Percentiles rank a stretch among this genome's conserved stretches.
phyloP scores from a whole-genome alignment of 2,329 filamentous ascomycete species.

The Emmonsiellopsis sp. region DNA sequence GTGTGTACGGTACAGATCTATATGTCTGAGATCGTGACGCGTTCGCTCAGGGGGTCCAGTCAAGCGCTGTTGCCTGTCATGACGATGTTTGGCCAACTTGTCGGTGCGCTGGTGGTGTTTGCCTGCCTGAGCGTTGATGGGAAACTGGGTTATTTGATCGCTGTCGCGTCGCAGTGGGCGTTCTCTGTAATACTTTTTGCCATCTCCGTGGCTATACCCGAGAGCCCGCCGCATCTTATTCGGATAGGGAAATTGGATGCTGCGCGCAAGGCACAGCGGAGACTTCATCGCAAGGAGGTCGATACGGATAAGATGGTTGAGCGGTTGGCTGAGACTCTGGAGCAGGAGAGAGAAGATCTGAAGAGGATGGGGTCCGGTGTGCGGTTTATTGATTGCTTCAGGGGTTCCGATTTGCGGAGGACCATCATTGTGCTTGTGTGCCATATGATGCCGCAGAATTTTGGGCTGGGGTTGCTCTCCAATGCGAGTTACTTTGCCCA shows the following conservation, averaged over 20 bases:
- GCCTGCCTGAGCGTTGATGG: slow-evolving; percentile 19
- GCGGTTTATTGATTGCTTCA: slow-evolving; percentile 22
- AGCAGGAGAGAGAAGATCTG: slow-evolving; percentile 41
- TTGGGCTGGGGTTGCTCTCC: slow-evolving; percentile 38
- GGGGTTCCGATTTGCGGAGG: slow-evolving; percentile 19
- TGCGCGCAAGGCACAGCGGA: slow-evolving; percentile 39
- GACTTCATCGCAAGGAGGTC: slow-evolving; percentile 37
- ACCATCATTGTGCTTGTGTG: slow-evolving; percentile 30
- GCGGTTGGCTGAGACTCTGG: slow-evolving; percentile 34
- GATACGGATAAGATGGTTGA: slow-evolving; percentile 27
- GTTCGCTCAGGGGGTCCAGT: slow-evolving; percentile 37
- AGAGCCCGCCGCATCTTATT: slow-evolving; percentile 44
- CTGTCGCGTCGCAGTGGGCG: slow-evolving; percentile 36
- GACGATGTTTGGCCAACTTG: slow-evolving; percentile 41
- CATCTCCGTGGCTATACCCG: slow-evolving; percentile 39
- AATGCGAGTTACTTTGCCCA: slow-evolving; percentile 36
- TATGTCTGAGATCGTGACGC: slow-evolving; percentile 43
- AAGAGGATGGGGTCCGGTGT: slow-evolving; percentile 17
- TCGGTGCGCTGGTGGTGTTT: slow-evolving; percentile 38
- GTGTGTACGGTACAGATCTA: slow-evolving; percentile 40
- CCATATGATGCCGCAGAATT: slow-evolving; percentile 36
- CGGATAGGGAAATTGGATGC: slow-evolving; percentile 32
- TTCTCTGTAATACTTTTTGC: slow-evolving; percentile 36
- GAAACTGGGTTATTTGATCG: slow-evolving; percentile 28
- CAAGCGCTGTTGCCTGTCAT: slow-evolving; percentile 44